phyloP scores from a whole-genome alignment of 1,284 basidiomycete species.

The Termitomyces sp. region DNA sequence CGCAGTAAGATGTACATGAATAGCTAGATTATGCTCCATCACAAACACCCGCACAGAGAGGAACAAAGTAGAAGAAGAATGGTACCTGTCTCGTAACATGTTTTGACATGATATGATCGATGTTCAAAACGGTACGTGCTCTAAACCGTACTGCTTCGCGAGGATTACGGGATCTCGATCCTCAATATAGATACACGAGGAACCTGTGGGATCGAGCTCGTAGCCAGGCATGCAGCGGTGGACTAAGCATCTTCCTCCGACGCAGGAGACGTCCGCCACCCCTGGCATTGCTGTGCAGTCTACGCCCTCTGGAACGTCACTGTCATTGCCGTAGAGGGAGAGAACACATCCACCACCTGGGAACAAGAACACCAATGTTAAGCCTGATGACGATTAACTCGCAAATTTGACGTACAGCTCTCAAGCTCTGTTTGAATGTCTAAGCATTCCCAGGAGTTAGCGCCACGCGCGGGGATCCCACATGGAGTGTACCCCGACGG shows the following conservation, averaged over 20 bases:
- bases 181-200: constrained; percentile 23
- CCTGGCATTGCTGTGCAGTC: constrained; percentile 49
- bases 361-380: background rate
- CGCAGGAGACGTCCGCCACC: constrained; percentile 46
- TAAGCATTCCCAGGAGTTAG: constrained; percentile 43
- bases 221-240: constrained; percentile 42
- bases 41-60: background rate
- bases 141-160: constrained; percentile 19
- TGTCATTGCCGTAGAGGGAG: constrained; percentile 23
- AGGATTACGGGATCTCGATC: constrained; percentile 17
- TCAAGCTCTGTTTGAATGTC: constrained; percentile 42
- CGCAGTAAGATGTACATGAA: too few species aligned
- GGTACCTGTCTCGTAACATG: background rate
- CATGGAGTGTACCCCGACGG: constrained; percentile 34
- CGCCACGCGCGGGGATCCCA: constrained; percentile 32
- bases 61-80: background rate
- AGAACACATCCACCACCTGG: constrained; percentile 47
- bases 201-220: constrained; percentile 23
- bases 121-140: constrained; percentile 14
- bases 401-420: constrained; percentile 39
- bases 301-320: constrained; percentile 18
- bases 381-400: background rate
- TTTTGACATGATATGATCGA: background rate
- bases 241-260: constrained; percentile 39
- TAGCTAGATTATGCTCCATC: background rate